Base-by-base conservation (phyloP, 441 rosid genomes). In the Euphorbia corollata region DNA sequence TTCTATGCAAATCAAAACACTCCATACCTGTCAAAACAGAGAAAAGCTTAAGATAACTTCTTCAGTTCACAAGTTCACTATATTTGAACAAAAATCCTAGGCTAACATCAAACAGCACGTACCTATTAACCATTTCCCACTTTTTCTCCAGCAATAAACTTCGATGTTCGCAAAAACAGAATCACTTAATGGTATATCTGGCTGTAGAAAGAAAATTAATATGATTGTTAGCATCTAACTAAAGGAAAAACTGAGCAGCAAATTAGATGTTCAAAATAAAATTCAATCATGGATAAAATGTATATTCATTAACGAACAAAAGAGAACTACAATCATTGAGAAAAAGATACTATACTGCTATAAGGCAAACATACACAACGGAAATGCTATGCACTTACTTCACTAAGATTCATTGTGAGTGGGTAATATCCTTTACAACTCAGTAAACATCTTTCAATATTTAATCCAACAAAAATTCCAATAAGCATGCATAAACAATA, bases 21-120 rank as follows among this genome's bases (percentile, higher is more conserved):
- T 81, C 85, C 95, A 91, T 91, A 72, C 89, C 97, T 91, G 75
- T 64, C 63, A 61, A 75, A 57, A 71, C 57, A 75, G 2, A 56
- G 41, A 65, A 69, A 58, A 39, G 5, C 7, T 68, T 71, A 41
- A 74, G 57, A 57, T 39, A 36, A 18, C 36, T 3, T 10, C 24
- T 51, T 68, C 61, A 19, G 2, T 4, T 63, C 59, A 56, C 65
- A 60, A 18, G 2, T 4, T 68, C 58, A 55, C 65, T 45, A 61
- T 22, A 36, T 16, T 15, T 47, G 75, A 36, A 72, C 56, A 50
- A 50, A 45, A 27, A 30, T 20, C 22, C 5, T 36, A 51, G 62
- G 54, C 61, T 62, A 11, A 20, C 59, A 43, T 62, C 68, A 18
- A 36, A 59, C n/a, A 55, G 16, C 62, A 4, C 13, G 11, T 38